phyloP scores from a whole-genome alignment of 106 monocot species.

The Platanthera zijinensis region DNA sequence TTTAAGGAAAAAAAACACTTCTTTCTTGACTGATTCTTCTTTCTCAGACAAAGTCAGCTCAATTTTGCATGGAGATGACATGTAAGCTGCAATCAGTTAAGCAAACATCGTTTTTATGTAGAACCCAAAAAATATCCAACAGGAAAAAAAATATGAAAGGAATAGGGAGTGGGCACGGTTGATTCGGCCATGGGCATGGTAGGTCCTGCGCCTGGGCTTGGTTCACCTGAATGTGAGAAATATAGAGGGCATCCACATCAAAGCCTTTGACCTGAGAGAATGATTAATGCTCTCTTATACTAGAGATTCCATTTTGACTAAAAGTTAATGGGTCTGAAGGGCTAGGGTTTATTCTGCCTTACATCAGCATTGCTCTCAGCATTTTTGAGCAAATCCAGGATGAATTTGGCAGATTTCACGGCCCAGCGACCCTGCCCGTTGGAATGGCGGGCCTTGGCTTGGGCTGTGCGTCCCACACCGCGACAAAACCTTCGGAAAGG shows the following conservation, averaged over 20 bases:
- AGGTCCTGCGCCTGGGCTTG: conserved; percentile 82
- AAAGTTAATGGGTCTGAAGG: not conserved
- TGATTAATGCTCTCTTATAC: not conserved
- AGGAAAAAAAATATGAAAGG: not conserved
- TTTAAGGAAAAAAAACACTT: not conserved
- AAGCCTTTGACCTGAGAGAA: conserved; percentile 60
- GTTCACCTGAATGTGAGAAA: conserved; percentile 83
- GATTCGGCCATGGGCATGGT: conserved; percentile 79
- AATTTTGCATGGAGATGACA: too few species aligned
- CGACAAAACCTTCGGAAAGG: conserved; percentile 34
- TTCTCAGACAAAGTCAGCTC: too few species aligned
- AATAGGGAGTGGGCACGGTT: conserved; percentile 41
- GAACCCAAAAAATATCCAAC: not conserved
- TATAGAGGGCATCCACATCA: conserved; percentile 68
- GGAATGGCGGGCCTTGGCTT: conserved; percentile 31
- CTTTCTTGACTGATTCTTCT: too few species aligned
- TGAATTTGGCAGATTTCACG: conserved; percentile 46
- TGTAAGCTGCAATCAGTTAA: too few species aligned
- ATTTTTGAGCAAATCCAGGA: conserved; percentile 57
- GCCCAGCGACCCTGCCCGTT: conserved; percentile 55
- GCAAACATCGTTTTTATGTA: not conserved
- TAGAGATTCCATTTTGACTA: not conserved
- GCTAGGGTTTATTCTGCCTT: not conserved
- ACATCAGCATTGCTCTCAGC: conserved; percentile 69
- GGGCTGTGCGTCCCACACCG: conserved; percentile 45